Conservation (phyloP, 2,329 filamentous ascomycete genomes). For the Colletotrichum godetiae region DNA sequence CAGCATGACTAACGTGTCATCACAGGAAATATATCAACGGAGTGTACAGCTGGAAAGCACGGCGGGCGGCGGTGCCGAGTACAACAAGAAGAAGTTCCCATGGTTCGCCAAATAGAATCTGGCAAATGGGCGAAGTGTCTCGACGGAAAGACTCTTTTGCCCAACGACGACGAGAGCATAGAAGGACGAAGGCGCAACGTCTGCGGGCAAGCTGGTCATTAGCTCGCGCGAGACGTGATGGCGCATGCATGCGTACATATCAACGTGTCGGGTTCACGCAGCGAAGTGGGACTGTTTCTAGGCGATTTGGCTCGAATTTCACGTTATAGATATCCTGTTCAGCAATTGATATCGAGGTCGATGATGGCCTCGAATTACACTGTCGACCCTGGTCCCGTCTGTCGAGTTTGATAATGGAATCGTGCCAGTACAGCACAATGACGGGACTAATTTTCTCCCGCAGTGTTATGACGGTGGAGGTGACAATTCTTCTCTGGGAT, state of each 20-base stretch:
- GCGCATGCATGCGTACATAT: conserved; percentile 29
- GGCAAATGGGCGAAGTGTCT: conserved; percentile 14
- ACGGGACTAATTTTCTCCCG: background rate
- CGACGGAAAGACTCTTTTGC: conserved; percentile 5
- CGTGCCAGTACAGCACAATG: background rate
- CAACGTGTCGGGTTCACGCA: conserved; percentile 19
- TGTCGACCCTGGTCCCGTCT: background rate
- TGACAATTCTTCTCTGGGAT: background rate
- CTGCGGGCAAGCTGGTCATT: background rate
- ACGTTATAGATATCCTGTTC: conserved; percentile 35
- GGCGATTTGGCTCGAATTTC: conserved; percentile 33
- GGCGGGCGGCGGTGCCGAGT: conserved; percentile 57
- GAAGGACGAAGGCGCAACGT: conserved; percentile 17
- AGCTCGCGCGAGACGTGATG: conserved; percentile 19
- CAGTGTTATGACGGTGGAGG: too few species aligned
- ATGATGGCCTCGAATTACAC: conserved; percentile 9
- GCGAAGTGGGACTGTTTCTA: conserved; percentile 24
- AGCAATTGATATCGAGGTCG: conserved; percentile 32
- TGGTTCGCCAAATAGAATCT: conserved; percentile 67
- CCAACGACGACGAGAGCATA: background rate
- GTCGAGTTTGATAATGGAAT: background rate
- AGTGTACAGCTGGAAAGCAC: conserved; percentile 69
- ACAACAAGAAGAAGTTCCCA: conserved; percentile 72
- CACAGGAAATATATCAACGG: conserved; percentile 72
- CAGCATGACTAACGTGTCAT: conserved; percentile 39